phyloP scores from a whole-genome alignment of 2,329 filamentous ascomycete species.

The Anthostomella pinea region DNA sequence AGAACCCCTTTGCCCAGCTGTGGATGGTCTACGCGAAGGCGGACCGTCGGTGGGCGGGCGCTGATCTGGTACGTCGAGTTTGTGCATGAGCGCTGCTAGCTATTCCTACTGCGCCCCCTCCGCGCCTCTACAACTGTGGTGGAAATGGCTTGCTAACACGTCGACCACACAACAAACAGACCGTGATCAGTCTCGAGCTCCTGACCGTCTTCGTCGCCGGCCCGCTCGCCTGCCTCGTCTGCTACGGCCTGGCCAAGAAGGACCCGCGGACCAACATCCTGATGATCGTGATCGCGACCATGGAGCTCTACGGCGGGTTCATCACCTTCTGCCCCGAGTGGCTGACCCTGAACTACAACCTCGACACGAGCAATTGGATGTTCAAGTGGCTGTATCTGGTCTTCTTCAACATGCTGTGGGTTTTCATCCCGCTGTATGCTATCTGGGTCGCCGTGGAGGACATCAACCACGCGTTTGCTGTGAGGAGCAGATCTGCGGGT shows the following conservation, averaged over 20 bases:
- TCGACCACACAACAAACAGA: slow-evolving; percentile 36
- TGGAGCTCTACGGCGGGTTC: slow-evolving; percentile 66
- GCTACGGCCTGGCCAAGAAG: slow-evolving; percentile 56
- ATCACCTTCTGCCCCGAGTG: slow-evolving; percentile 72
- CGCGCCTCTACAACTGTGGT: slow-evolving; percentile 1
- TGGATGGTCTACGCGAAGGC: slow-evolving; percentile 70
- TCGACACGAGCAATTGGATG: slow-evolving; percentile 66
- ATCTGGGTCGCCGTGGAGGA: slow-evolving; percentile 54
- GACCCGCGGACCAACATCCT: slow-evolving; percentile 55
- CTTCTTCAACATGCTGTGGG: slow-evolving; percentile 69
- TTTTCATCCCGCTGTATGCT: slow-evolving; percentile 59
- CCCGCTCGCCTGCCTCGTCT: slow-evolving; percentile 57
- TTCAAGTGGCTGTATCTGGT: slow-evolving; percentile 65
- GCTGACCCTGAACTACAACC: slow-evolving; percentile 59
- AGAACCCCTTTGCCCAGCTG: slow-evolving; percentile 53
- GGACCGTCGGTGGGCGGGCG: slow-evolving; percentile 61
- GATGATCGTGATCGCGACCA: slow-evolving; percentile 64
- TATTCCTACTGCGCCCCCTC: slow-evolving; percentile 1
- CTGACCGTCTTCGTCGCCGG: slow-evolving; percentile 63
- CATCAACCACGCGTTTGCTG: slow-evolving; percentile 52
- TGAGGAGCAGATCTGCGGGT: slow-evolving; percentile 31
- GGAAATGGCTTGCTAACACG: no score
- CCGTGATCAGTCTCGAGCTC: slow-evolving; percentile 62
- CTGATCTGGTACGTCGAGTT: slow-evolving; percentile 56
- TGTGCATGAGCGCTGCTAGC: no score